Conservation (phyloP, 108 stramenopile genomes). For the Cyclotella atomus region DNA sequence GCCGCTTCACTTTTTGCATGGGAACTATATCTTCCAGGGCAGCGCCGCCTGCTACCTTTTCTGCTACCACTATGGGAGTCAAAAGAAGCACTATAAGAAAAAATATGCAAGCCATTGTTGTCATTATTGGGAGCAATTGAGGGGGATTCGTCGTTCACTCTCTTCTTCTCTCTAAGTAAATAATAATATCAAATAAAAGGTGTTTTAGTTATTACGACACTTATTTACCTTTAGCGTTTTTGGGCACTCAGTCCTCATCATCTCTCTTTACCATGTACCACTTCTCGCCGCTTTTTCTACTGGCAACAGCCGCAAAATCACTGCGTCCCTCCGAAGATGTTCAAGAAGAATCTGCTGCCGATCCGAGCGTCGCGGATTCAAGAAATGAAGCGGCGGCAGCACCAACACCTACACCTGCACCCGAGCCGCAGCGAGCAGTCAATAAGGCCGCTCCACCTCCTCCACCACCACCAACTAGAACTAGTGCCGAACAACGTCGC, state of each 20-base stretch:
- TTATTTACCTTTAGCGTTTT: background rate
- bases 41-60: constrained; percentile 3
- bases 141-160: no score
- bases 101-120: no score
- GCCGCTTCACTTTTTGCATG: constrained; percentile 66
- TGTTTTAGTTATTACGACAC: background rate
- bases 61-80: background rate
- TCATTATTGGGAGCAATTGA: no score
- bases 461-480: background rate
- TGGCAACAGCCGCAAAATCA: no score
- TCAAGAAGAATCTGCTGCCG: no score
- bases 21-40: constrained; percentile 52
- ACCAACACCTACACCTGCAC: no score
- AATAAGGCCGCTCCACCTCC: background rate
- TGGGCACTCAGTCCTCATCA: background rate
- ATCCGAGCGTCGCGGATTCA: no score
- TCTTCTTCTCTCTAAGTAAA: no score
- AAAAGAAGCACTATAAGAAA: constrained; percentile 2
- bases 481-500: constrained; percentile 14
- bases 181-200: background rate
- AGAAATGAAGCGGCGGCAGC: no score
- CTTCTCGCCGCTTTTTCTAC: background rate
- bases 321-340: no score
- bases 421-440: background rate
- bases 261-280: background rate